A percentile compares a stretch with the other conserved stretches of the same genome.
These are phyloP conservation scores for Triticum monococcum DNA, from an alignment of 176 grass and related monocot genomes.

Conservation along the genomic window DNA sequence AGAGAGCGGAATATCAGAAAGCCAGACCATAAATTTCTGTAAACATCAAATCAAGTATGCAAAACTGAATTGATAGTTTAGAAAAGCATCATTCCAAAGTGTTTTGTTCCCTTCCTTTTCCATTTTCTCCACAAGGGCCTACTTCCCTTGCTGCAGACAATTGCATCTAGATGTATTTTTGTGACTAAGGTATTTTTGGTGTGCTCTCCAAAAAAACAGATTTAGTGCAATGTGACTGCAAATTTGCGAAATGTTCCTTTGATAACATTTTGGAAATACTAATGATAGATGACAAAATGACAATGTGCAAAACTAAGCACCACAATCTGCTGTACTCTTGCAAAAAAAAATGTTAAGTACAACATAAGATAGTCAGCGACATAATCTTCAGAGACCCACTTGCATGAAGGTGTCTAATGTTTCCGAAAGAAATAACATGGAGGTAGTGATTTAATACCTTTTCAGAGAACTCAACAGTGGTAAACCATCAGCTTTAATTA, in stretches of 20 bases:
- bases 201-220: constrained; percentile 1
- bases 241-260: not conserved
- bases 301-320: not conserved
- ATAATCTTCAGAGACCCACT: constrained; percentile 18
- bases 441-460: constrained; percentile 20
- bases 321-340: not conserved
- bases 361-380: constrained; percentile 23
- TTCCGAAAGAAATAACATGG: constrained; percentile 24
- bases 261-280: not conserved
- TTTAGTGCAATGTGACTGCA: not conserved
- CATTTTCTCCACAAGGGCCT: constrained; percentile 19
- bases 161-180: constrained; percentile 14
- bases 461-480: constrained; percentile 9
- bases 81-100: constrained; percentile 31
- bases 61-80: constrained; percentile 38
- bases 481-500: not conserved
- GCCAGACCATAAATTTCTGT: not conserved
- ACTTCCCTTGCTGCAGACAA: not conserved
- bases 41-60: constrained; percentile 35
- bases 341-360: too few relatives aligned
- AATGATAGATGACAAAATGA: not conserved
- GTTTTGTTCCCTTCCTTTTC: constrained; percentile 23
- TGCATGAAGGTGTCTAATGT: not conserved
- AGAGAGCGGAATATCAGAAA: constrained; percentile 35
- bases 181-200: not conserved